phyloP scores from a whole-genome alignment of 2,329 filamentous ascomycete genomes.

The Cercospora zeina region DNA sequence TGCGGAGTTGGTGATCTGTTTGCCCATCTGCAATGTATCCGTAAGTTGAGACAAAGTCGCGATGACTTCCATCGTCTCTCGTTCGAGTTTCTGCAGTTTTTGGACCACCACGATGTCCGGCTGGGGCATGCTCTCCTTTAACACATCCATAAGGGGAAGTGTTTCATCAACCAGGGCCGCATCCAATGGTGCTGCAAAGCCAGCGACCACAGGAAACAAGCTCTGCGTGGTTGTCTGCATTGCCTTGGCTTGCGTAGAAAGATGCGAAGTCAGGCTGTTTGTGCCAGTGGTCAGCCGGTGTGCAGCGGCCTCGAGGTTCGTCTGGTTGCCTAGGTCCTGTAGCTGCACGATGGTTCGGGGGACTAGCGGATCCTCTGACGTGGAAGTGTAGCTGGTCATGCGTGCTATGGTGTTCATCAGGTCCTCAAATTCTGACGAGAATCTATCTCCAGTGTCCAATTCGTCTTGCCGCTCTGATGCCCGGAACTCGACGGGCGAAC shows the following conservation, averaged over 20 bases:
- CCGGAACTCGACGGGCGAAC: conserved; percentile 29
- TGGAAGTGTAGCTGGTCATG: conserved; percentile 37
- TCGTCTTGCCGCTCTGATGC: conserved; percentile 12
- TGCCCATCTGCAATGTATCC: conserved; percentile 90
- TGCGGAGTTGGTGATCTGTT: conserved; percentile 81
- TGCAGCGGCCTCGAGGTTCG: conserved; percentile 38
- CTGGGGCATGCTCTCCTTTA: conserved; percentile 67
- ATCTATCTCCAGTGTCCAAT: conserved; percentile 36
- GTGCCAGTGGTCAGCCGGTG: conserved; percentile 41
- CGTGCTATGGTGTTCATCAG: conserved; percentile 39
- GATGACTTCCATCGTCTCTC: conserved; percentile 68
- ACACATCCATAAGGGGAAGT: conserved; percentile 65
- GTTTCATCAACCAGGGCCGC: conserved; percentile 67
- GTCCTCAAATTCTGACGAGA: conserved; percentile 47
- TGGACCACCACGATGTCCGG: conserved; percentile 66
- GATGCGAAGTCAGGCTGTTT: conserved; percentile 64
- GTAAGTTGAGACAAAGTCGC: conserved; percentile 81
- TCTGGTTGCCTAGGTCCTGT: conserved; percentile 41
- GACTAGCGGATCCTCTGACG: conserved; percentile 38
- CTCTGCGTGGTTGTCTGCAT: conserved; percentile 69
- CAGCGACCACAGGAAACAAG: conserved; percentile 61
- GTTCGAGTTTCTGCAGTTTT: conserved; percentile 65
- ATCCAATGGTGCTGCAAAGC: conserved; percentile 62
- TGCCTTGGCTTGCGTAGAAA: conserved; percentile 72
- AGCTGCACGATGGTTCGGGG: conserved; percentile 37